A percentile compares a stretch with the other conserved stretches of the same genome.
These are phyloP conservation scores for Neofusicoccum ribis DNA, from an alignment of 2,329 filamentous ascomycete species.

Conservation along the genomic window DNA sequence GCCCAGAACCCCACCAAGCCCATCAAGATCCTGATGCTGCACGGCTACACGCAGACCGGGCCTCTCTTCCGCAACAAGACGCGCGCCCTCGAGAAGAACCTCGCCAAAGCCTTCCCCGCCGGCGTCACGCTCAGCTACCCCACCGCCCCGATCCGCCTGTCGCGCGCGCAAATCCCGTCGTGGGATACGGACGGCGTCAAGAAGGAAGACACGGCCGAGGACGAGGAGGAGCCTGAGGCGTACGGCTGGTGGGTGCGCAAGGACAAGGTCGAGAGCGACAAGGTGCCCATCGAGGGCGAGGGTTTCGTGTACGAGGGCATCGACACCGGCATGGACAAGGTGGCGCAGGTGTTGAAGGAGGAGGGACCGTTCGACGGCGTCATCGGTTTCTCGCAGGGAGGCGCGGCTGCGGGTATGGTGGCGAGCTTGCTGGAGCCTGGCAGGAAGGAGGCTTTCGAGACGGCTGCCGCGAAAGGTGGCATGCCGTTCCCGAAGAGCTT, in stretches of 20 bases:
- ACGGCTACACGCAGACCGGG: constrained; percentile 88
- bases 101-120: constrained; percentile 69
- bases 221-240: constrained; percentile 60
- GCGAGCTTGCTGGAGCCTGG: constrained; percentile 67
- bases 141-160: constrained; percentile 46
- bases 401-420: constrained; percentile 69
- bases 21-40: constrained; percentile 52
- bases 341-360: constrained; percentile 63
- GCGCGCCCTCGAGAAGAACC: constrained; percentile 77
- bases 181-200: constrained; percentile 24
- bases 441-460: constrained; percentile 51
- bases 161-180: constrained; percentile 47
- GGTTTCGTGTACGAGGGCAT: constrained; percentile 64
- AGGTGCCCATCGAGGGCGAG: constrained; percentile 42
- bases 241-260: constrained; percentile 84
- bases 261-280: constrained; percentile 46
- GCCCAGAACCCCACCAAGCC: constrained; percentile 33
- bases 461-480: constrained; percentile 38
- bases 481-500: constrained; percentile 54
- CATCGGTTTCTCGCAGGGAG: constrained; percentile 82
- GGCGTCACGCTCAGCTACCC: constrained; percentile 50
- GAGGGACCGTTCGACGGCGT: constrained; percentile 74
- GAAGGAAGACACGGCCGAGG: constrained; percentile 35
- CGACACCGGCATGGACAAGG: constrained; percentile 63
- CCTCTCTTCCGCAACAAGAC: constrained; percentile 84